These are phyloP conservation scores for Neckera pumila DNA, from an alignment of 225 moss, liverwort and hornwort species.

Conservation along the genomic window DNA sequence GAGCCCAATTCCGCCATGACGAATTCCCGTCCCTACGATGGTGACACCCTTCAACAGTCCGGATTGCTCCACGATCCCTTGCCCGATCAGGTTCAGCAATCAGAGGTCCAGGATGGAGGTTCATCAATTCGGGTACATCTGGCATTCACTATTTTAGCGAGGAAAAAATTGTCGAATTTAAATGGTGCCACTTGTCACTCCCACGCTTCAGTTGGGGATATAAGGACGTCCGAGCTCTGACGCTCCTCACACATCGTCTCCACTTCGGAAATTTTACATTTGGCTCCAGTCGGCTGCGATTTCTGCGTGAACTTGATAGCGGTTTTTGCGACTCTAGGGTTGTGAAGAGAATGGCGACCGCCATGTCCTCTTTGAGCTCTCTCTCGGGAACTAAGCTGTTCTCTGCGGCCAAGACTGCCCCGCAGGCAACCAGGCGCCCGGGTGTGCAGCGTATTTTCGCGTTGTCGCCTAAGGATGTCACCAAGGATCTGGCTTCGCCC, in stretches of 20 bases:
- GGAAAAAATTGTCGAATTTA: not conserved
- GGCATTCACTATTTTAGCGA: not conserved
- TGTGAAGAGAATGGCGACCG: not conserved
- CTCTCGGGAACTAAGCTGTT: constrained; percentile 1
- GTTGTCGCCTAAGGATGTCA: not conserved
- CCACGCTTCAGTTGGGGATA: not conserved
- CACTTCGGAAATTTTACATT: not conserved
- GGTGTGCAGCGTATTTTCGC: constrained; percentile 15
- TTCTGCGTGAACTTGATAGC: not conserved
- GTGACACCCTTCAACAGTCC: not conserved
- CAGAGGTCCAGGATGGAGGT: constrained; percentile 5
- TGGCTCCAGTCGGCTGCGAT: not conserved
- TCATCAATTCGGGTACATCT: not conserved
- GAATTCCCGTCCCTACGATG: not conserved
- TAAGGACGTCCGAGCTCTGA: not conserved
- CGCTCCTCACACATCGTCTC: not conserved
- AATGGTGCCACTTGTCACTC: not conserved
- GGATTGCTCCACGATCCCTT: not conserved
- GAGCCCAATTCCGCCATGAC: not conserved
- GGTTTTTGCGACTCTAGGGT: not conserved
- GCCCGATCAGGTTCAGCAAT: not conserved
- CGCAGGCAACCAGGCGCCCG: not conserved
- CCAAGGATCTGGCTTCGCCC: not conserved
- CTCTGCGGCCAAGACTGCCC: not conserved
- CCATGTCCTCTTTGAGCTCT: constrained; percentile 3